Evolutionary conservation across 2,329 filamentous ascomycete genomes (phyloP).

Genomic region (Talaromyces sp.): DNA sequence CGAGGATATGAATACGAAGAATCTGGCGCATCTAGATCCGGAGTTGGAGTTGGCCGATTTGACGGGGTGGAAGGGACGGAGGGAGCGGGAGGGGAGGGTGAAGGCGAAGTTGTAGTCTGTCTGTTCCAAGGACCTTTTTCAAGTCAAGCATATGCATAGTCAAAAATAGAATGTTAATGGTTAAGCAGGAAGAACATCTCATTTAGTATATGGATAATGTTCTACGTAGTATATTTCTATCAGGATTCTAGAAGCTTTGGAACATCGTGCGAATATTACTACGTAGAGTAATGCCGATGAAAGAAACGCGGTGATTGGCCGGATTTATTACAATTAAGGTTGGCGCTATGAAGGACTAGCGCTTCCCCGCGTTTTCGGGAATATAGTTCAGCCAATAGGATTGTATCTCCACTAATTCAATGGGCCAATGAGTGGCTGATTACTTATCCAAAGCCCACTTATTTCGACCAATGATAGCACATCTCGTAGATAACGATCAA

Average conservation of each 20-base stretch:
- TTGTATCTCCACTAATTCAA: fast-evolving
- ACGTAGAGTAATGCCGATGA: background rate
- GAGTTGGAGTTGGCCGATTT: conserved; percentile 26
- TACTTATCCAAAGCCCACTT: background rate
- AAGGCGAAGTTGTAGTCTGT: background rate
- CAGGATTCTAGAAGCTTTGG: background rate
- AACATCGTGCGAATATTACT: background rate
- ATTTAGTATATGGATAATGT: background rate
- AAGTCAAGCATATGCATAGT: too few species aligned
- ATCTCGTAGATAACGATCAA: background rate
- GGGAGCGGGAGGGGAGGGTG: conserved; percentile 17
- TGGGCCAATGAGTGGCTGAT: background rate
- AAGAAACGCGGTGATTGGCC: background rate
- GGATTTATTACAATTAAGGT: background rate
- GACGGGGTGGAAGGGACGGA: conserved; percentile 26
- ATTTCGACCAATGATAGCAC: background rate
- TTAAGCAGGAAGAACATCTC: background rate
- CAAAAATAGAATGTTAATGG: background rate
- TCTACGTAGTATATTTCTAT: background rate
- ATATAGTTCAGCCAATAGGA: background rate
- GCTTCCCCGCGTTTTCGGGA: background rate
- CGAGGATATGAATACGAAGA: conserved; percentile 21
- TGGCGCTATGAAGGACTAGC: background rate
- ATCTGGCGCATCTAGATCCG: conserved; percentile 29
- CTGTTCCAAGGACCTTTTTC: background rate